Evolutionary conservation across 306 rosid species (phyloP).

Genomic region (Cicer cuneatum): DNA sequence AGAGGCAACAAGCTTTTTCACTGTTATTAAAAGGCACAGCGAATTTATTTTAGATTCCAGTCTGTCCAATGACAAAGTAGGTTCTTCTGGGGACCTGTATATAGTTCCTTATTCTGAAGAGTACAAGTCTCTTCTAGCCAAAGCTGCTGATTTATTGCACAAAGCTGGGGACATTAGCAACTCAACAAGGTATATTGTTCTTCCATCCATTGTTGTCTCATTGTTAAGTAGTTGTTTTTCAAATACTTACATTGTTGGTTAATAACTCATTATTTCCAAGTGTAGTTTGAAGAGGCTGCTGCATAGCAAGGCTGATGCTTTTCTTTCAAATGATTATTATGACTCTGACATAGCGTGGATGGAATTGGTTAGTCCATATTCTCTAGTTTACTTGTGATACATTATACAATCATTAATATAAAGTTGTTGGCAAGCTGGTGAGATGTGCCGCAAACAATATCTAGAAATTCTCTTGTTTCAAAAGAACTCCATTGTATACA

Average conservation of each 20-base stretch:
- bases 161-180: slow-evolving; percentile 75
- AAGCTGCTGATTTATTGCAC: slow-evolving; percentile 81
- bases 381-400: slow-evolving; percentile 23
- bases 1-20: slow-evolving; percentile 79
- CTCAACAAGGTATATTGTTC: slow-evolving; percentile 68
- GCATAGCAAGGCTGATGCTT: slow-evolving; percentile 88
- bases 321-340: slow-evolving; percentile 90
- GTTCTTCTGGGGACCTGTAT: slow-evolving; percentile 60
- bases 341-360: slow-evolving; percentile 94
- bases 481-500: background rate
- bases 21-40: slow-evolving; percentile 73
- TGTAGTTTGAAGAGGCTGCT: slow-evolving; percentile 88
- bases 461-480: background rate
- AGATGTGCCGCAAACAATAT: slow-evolving; percentile 15
- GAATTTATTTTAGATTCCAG: slow-evolving; percentile 63
- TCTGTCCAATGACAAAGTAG: slow-evolving; percentile 40
- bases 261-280: slow-evolving; percentile 42
- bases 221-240: slow-evolving; percentile 11
- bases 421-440: background rate
- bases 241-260: slow-evolving; percentile 26
- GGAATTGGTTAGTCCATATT: slow-evolving; percentile 77
- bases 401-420: background rate
- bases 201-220: slow-evolving; percentile 29
- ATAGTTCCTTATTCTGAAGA: slow-evolving; percentile 78
- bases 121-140: slow-evolving; percentile 66